phyloP scores from a whole-genome alignment of 371 early-diverging fungal genomes.

The Mortierella sp. region DNA sequence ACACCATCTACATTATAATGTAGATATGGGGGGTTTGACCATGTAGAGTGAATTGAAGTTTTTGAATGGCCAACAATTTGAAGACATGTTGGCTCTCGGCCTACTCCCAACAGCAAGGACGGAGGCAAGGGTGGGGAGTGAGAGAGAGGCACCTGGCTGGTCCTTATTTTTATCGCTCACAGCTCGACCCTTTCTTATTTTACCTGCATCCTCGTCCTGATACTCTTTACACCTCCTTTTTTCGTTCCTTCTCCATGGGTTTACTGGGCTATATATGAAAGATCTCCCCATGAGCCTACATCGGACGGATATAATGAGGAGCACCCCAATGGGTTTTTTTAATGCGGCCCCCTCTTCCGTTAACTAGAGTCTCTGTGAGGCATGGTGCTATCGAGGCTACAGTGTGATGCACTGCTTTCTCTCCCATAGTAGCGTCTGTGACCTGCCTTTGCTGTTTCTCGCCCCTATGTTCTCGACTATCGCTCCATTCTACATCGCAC shows the following conservation, averaged over 20 bases:
- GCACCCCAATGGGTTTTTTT: background rate
- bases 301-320: constrained; percentile 1
- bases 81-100: background rate
- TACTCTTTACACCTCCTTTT: constrained; percentile 55
- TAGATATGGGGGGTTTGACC: background rate
- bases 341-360: constrained; percentile 3
- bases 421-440: background rate
- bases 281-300: constrained; percentile 20
- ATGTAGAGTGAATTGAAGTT: background rate
- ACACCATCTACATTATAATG: background rate
- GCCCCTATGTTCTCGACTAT: constrained; percentile 24
- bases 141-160: constrained; percentile 22
- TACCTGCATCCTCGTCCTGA: constrained; percentile 33
- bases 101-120: constrained; percentile 6
- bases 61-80: background rate
- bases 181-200: constrained; percentile 28
- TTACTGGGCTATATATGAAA: constrained; percentile 13
- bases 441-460: constrained; percentile 1
- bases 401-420: no score
- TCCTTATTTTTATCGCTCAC: constrained; percentile 36
- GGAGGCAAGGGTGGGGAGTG: constrained; percentile 25
- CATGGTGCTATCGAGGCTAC: background rate
- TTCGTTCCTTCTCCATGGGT: constrained; percentile 32
- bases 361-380: background rate
- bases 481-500: constrained; percentile 13